A percentile compares a stretch with the other conserved stretches of the same genome.
phyloP scores from a whole-genome alignment of 148 eudicot species.

The Chenopodium formosanum region DNA sequence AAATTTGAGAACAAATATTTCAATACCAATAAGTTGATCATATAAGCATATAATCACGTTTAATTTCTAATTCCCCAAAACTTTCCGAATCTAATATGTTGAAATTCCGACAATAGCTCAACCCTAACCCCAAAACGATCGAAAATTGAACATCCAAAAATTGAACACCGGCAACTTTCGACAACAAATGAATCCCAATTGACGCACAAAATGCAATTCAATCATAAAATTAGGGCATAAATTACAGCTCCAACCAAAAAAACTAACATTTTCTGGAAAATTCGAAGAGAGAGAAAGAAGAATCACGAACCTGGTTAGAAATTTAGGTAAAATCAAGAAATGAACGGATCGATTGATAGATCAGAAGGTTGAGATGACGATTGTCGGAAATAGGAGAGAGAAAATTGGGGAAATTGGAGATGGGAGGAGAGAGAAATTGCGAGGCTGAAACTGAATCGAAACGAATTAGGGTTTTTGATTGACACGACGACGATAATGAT shows the following conservation, averaged over 20 bases:
- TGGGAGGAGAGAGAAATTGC: constrained; percentile 31
- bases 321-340: constrained; percentile 6
- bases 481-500: constrained; percentile 28
- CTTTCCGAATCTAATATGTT: background rate
- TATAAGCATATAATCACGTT: background rate
- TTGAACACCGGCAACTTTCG: background rate
- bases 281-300: constrained; percentile 8
- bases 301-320: constrained; percentile 28
- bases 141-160: background rate
- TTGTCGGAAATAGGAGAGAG: constrained; percentile 21
- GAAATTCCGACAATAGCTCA: background rate
- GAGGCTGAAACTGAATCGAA: constrained; percentile 51
- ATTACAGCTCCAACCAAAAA: background rate
- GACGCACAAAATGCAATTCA: background rate
- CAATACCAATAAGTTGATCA: background rate
- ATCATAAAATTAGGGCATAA: background rate
- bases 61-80: background rate
- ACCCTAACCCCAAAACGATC: constrained; percentile 21
- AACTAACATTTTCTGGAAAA: background rate
- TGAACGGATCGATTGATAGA: constrained; percentile 19
- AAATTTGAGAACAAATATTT: background rate
- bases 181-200: background rate
- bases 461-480: constrained; percentile 53
- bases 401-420: background rate
- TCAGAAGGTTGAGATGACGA: constrained; percentile 4